Percentiles rank a stretch among this genome's conserved stretches.
Evolutionary conservation across 495 filamentous ascomycete genomes (phyloP).

Genomic region (Aspergillus ostianus): DNA sequence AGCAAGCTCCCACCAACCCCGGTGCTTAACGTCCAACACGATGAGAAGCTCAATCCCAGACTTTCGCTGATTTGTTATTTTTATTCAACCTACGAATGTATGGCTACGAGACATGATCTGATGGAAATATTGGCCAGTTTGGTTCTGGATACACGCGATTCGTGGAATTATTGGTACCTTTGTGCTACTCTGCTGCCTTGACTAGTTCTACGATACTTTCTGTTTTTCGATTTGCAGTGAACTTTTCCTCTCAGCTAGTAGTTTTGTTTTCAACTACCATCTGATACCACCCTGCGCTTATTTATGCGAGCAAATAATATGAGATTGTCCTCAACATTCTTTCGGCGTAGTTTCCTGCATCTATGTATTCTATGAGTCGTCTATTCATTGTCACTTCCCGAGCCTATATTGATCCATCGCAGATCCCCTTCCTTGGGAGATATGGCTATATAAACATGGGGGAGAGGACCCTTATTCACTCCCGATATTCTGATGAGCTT

Average conservation of each 20-base stretch:
- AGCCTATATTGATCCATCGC: not conserved
- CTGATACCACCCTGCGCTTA: not conserved
- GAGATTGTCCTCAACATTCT: not conserved
- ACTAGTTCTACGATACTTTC: not conserved
- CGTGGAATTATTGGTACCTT: constrained; percentile 13
- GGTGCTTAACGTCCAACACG: not conserved
- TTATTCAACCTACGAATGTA: not conserved
- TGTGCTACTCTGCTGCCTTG: constrained; percentile 11
- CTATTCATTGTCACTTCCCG: not conserved
- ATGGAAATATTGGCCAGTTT: constrained; percentile 18
- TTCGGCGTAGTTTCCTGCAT: not conserved
- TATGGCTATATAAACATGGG: not conserved
- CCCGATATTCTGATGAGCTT: constrained; percentile 21
- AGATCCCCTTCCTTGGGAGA: not conserved
- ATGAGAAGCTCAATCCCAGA: not conserved
- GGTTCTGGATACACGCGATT: constrained; percentile 16
- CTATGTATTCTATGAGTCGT: not conserved
- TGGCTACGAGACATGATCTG: constrained; percentile 17
- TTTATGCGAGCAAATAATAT: not conserved
- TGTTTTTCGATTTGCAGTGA: constrained; percentile 5
- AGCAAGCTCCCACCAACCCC: constrained; percentile 4
- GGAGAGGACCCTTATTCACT: not conserved
- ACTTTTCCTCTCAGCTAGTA: not conserved
- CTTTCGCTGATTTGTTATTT: not conserved
- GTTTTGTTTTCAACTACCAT: not conserved